A percentile compares a stretch with the other conserved stretches of the same genome.
These are phyloP conservation scores for Antitrichia curtipendula DNA, from an alignment of 225 moss, liverwort and hornwort species.

Conservation along the genomic window DNA sequence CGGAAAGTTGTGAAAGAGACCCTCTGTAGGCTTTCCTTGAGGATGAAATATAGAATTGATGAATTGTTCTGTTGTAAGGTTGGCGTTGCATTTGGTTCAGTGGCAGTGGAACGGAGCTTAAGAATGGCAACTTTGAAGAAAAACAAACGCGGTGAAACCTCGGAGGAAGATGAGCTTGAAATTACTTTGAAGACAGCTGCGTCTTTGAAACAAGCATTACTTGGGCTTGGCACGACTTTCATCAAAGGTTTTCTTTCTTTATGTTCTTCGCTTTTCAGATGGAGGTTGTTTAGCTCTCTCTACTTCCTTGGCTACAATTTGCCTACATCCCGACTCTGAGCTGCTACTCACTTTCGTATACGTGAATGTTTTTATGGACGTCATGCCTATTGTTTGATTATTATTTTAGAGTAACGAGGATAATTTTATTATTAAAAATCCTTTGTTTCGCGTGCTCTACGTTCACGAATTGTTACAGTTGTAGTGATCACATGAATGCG, in stretches of 20 bases:
- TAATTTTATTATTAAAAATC: not conserved
- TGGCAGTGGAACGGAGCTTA: constrained; percentile 37
- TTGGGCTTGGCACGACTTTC: constrained; percentile 86
- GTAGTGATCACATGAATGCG: not conserved
- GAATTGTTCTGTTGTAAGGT: constrained; percentile 35
- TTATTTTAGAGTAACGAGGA: not conserved
- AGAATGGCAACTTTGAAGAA: constrained; percentile 26
- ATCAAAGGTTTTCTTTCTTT: constrained; percentile 59
- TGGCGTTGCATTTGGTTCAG: constrained; percentile 59
- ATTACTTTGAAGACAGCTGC: constrained; percentile 48
- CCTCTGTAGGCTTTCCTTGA: not conserved
- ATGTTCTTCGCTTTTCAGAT: not conserved
- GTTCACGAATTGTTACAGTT: not conserved
- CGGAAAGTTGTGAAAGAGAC: not conserved
- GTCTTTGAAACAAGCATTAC: constrained; percentile 58
- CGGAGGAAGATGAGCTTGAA: constrained; percentile 26
- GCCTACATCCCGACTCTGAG: not conserved
- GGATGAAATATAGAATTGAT: not conserved
- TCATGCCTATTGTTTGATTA: not conserved
- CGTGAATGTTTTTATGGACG: not conserved
- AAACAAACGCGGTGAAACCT: constrained; percentile 9
- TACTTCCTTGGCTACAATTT: not conserved
- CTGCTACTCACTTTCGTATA: not conserved
- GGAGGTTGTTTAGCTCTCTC: not conserved
- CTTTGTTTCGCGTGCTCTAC: not conserved